Conservation (phyloP, 78 protist species). For the Monocercomonoides exilis region DNA sequence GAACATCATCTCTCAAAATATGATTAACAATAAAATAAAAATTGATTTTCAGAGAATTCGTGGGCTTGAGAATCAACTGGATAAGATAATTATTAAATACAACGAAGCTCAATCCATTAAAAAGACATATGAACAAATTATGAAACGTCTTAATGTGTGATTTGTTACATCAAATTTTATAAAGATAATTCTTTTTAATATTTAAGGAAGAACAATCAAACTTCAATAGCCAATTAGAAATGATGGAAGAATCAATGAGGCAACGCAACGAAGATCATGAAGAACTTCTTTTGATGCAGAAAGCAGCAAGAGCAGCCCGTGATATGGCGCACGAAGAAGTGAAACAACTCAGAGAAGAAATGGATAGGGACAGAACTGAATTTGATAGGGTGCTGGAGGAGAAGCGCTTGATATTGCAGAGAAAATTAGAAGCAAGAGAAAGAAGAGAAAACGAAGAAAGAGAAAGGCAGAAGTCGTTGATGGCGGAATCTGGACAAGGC, state of each 20-base stretch:
- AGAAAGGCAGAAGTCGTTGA: neutral
- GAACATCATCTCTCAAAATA: too few species aligned
- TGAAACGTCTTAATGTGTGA: conserved; percentile 37
- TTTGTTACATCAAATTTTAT: neutral
- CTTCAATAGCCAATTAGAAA: conserved; percentile 47
- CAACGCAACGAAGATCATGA: conserved; percentile 40
- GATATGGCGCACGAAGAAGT: neutral
- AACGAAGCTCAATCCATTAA: conserved; percentile 58
- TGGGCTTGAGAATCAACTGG: conserved; percentile 57
- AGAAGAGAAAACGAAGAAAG: neutral
- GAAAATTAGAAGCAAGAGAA: neutral
- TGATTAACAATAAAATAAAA: neutral
- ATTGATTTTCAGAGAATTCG: conserved; percentile 28
- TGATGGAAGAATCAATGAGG: conserved; percentile 28
- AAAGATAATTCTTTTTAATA: neutral
- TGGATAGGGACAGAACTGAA: neutral
- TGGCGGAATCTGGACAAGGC: too few species aligned
- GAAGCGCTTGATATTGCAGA: neutral
- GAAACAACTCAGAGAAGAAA: neutral
- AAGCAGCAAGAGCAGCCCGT: neutral
- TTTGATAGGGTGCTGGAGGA: neutral
- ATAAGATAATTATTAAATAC: conserved; percentile 50
- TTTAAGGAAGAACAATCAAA: conserved; percentile 51
- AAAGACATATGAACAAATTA: conserved; percentile 63
- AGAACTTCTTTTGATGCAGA: conserved; percentile 26